A percentile compares a stretch with the other conserved stretches of the same genome.
Evolutionary conservation across 768 basidiomycete genomes (phyloP).

Genomic region (Amanita rubescens): DNA sequence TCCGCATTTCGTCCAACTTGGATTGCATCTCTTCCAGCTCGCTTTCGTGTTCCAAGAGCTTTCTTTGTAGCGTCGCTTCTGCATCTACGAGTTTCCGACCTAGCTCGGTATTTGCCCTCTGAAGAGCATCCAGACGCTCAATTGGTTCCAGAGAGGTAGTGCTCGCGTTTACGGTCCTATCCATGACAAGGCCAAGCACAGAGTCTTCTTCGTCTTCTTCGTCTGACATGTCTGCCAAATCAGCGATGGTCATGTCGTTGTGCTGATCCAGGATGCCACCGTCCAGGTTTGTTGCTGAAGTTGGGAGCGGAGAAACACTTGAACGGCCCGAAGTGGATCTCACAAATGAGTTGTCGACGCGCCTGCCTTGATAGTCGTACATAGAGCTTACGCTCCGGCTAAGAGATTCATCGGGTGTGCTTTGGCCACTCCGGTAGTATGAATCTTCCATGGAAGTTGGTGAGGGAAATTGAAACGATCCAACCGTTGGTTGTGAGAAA

Average conservation of each 20-base stretch:
- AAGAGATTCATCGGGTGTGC: conserved; percentile 29
- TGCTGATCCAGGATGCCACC: not conserved
- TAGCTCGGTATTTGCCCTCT: conserved; percentile 70
- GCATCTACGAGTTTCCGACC: conserved; percentile 67
- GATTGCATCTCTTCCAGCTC: conserved; percentile 77
- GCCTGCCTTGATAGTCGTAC: conserved; percentile 29
- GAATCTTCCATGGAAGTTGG: conserved; percentile 14
- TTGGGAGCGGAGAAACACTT: conserved; percentile 3
- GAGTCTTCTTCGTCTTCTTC: conserved; percentile 47
- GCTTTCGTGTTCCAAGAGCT: conserved; percentile 70
- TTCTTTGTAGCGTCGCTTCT: conserved; percentile 58
- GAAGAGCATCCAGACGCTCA: conserved; percentile 69
- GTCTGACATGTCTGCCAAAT: conserved; percentile 2
- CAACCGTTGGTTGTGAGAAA: conserved; percentile 4
- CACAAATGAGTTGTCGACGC: conserved; percentile 24
- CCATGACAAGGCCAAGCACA: conserved; percentile 50
- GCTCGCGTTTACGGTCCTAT: conserved; percentile 51
- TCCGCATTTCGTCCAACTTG: conserved; percentile 67
- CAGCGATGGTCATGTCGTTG: conserved; percentile 1
- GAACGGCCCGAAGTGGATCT: not conserved
- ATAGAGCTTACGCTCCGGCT: conserved; percentile 14
- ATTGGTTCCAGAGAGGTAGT: conserved; percentile 62
- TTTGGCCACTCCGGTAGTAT: conserved; percentile 32
- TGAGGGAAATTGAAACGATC: conserved; percentile 4
- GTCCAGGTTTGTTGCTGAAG: conserved; percentile 1